Evolutionary conservation across 75 land plant genomes (phyloP), one percentile per base, ranked within the genome.

Genomic region (Cupressus sempervirens): DNA sequence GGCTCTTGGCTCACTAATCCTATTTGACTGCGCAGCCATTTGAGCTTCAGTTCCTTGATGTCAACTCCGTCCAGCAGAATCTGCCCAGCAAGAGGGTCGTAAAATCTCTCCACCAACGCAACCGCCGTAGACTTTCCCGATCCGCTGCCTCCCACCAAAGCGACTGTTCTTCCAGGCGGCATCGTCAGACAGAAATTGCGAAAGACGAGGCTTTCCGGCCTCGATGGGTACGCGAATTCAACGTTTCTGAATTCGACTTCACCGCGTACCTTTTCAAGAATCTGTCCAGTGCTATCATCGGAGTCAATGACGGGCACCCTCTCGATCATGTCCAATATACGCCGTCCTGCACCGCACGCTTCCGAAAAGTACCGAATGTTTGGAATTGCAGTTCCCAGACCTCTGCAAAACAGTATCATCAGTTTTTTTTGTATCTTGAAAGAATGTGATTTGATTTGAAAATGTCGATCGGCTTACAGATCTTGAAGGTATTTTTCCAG

Each of bases 131-230:
- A 87, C 54, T 93, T 93, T 14, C 95, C 95, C 6, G 93, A 93
- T 6, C 95, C 95, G 52, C 92, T 90, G 56, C 92, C 84, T 11
- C 95, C 95, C 43, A 92, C 95, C 52, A 93, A 88, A 0, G 92
- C 95, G 20, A 93, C 86, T 0, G 93, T 92, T 86, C 88, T 84
- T 0, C 92, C 91, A 0, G 90, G 86, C 12, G 86, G 77, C 35
- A 93, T 88, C 58, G 48, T 83, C 5, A 93, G 87, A 52, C 45
- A 88, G 70, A 93, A 86, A 38, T 84, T 84, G 36, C 84, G 72
- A 65, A 93, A 87, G 23, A 93, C 81, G 3, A 20, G 50, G 23
- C 82, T 86, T 6, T 88, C 91, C 12, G 91, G 93, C 46, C 95
- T 83, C 0, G 95, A 88, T 41, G 95, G 95, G 67, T 93, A 93